Conservation (phyloP, 2,329 filamentous ascomycete genomes). For the Leptodontidium sp. region DNA sequence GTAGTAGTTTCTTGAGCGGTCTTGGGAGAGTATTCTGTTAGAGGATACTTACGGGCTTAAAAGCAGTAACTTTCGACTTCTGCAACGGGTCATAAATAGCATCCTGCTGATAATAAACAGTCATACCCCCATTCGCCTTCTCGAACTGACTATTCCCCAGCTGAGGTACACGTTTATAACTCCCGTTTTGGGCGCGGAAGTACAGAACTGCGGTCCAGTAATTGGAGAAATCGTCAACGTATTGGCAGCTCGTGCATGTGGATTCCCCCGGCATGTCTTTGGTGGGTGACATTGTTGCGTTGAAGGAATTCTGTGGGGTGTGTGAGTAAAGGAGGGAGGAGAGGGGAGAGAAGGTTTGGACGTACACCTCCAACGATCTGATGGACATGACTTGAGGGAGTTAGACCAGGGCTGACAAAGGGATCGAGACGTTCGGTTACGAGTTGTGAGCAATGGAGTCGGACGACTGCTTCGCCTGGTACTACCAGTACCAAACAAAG, state of each 20-base stretch:
- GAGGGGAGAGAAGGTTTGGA: not conserved
- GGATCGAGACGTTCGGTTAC: slow-evolving; percentile 37
- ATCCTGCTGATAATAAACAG: slow-evolving; percentile 49
- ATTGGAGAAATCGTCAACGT: slow-evolving; percentile 49
- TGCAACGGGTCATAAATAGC: slow-evolving; percentile 43
- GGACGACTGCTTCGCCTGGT: slow-evolving; percentile 19
- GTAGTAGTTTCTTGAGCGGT: no score
- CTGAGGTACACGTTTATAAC: slow-evolving; percentile 45
- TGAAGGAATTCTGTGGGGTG: slow-evolving; percentile 49
- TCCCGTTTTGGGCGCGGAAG: slow-evolving; percentile 46
- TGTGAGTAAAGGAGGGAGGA: not conserved
- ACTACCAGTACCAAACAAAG: not conserved
- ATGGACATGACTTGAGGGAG: slow-evolving; percentile 34
- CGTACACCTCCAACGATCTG: slow-evolving; percentile 36
- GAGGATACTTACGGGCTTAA: slow-evolving; percentile 44
- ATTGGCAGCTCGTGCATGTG: slow-evolving; percentile 47
- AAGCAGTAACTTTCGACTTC: slow-evolving; percentile 52
- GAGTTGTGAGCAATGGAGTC: slow-evolving; percentile 35
- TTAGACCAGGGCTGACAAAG: slow-evolving; percentile 30
- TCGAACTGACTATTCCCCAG: slow-evolving; percentile 49
- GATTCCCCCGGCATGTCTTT: slow-evolving; percentile 42
- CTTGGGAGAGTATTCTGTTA: no score
- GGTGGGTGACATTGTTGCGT: slow-evolving; percentile 48
- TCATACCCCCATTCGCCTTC: slow-evolving; percentile 45
- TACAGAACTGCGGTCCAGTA: slow-evolving; percentile 48